Evolutionary conservation across 2,329 filamentous ascomycete species (phyloP).

Genomic region (Cercospora zeina): DNA sequence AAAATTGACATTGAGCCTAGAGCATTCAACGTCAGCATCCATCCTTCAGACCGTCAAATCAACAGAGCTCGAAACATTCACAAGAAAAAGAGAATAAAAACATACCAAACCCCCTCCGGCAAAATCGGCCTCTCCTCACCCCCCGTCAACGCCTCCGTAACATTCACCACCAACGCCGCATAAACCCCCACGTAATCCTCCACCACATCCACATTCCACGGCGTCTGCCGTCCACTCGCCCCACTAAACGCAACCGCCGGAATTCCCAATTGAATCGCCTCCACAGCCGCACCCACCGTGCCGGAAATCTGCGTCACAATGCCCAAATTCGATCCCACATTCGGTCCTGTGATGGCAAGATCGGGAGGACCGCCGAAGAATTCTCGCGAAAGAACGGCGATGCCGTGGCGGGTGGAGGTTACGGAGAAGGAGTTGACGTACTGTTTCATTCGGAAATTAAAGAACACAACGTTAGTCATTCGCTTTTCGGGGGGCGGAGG

Average conservation of each 20-base stretch:
- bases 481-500: background rate
- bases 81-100: background rate
- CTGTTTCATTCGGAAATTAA: no score
- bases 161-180: conserved; percentile 60
- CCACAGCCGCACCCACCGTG: conserved; percentile 65
- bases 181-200: conserved; percentile 62
- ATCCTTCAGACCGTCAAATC: no score
- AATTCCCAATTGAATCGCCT: conserved; percentile 59
- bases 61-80: no score
- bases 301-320: conserved; percentile 61
- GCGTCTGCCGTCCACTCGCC: conserved; percentile 50
- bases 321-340: conserved; percentile 62
- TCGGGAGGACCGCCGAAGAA: conserved; percentile 60
- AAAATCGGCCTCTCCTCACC: conserved; percentile 63
- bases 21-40: background rate
- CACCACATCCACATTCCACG: conserved; percentile 52
- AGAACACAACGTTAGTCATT: background rate
- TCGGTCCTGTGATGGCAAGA: conserved; percentile 66
- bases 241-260: conserved; percentile 71
- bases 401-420: conserved; percentile 64
- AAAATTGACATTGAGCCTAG: conserved; percentile 68
- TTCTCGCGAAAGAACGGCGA: conserved; percentile 56
- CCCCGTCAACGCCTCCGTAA: conserved; percentile 57
- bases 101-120: conserved; percentile 55
- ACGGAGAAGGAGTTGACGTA: conserved; percentile 72